phyloP scores from a whole-genome alignment of 352 stramenopile genomes.

The Pythium scleroteichum region DNA sequence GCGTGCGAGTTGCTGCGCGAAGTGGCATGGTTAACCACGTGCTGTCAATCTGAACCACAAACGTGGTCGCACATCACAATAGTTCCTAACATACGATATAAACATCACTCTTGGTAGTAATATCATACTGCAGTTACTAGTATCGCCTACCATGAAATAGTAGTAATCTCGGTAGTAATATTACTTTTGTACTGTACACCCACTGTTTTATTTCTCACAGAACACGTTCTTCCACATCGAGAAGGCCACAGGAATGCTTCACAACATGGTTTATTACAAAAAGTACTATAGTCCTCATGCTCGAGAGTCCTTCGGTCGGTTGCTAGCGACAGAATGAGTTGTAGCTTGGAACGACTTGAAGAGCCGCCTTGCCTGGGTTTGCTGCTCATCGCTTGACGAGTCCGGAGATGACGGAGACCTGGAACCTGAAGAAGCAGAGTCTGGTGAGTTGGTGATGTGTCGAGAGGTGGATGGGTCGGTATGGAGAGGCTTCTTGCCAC shows the following conservation, averaged over 20 bases:
- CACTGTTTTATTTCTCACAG: too few relatives aligned
- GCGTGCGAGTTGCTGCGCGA: slow-evolving; percentile 3
- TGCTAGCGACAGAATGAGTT: not conserved
- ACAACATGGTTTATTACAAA: not conserved
- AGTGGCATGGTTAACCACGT: not conserved
- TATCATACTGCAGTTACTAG: too few relatives aligned
- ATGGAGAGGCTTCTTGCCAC: not conserved
- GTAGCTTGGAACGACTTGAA: slow-evolving; percentile 25
- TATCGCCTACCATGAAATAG: too few relatives aligned
- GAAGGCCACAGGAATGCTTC: not conserved
- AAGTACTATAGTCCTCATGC: not conserved
- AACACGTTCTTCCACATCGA: too few relatives aligned
- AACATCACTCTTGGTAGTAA: too few relatives aligned
- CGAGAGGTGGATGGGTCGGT: slow-evolving; percentile 1
- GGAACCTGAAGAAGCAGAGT: slow-evolving; percentile 3
- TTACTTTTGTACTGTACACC: too few relatives aligned
- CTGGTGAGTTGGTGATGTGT: not conserved
- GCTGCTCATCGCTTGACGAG: slow-evolving; percentile 10
- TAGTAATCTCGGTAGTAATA: too few relatives aligned
- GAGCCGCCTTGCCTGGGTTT: slow-evolving; percentile 19
- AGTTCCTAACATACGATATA: too few relatives aligned
- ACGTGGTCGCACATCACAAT: too few relatives aligned
- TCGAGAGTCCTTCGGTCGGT: not conserved
- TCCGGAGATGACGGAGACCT: slow-evolving; percentile 12
- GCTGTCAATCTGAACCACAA: too few relatives aligned